Percentiles rank a stretch among this genome's conserved stretches.
These are phyloP conservation scores for Leishmania guyanensis DNA, from an alignment of 208 protist species.

Conservation along the genomic window DNA sequence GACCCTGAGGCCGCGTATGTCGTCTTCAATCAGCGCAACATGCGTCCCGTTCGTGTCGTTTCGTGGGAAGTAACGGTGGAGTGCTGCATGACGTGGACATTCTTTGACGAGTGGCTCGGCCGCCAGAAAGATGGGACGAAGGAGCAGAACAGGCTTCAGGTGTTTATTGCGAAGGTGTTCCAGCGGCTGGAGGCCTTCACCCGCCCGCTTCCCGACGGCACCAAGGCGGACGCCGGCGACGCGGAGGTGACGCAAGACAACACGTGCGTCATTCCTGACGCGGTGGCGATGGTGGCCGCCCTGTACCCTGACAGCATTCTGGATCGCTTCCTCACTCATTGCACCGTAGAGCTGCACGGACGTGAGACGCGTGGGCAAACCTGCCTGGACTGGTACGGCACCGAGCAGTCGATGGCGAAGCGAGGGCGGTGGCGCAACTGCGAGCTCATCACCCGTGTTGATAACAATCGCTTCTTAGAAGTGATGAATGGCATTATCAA, in stretches of 20 bases:
- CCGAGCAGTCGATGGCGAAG: slow-evolving; percentile 87
- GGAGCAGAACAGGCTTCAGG: slow-evolving; percentile 54
- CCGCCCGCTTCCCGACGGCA: slow-evolving; percentile 60
- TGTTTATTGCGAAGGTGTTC: slow-evolving; percentile 79
- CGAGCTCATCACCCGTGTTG: slow-evolving; percentile 46
- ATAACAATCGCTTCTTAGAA: slow-evolving; percentile 5
- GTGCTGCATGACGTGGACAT: slow-evolving; percentile 77
- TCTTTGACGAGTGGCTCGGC: slow-evolving; percentile 73
- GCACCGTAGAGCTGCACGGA: slow-evolving; percentile 74
- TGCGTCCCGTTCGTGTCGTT: slow-evolving; percentile 63
- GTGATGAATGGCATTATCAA: slow-evolving; percentile 54
- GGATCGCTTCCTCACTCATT: slow-evolving; percentile 70
- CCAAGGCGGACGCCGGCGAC: slow-evolving; percentile 72
- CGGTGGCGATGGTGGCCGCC: slow-evolving; percentile 69
- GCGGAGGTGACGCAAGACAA: slow-evolving; percentile 76
- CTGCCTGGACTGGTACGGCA: slow-evolving; percentile 86
- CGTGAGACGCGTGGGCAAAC: slow-evolving; percentile 70
- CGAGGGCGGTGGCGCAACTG: slow-evolving; percentile 80
- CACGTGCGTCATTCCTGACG: slow-evolving; percentile 84
- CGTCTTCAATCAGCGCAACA: slow-evolving; percentile 63
- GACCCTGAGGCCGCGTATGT: slow-evolving; percentile 86
- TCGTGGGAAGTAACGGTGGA: slow-evolving; percentile 82
- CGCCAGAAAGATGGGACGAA: slow-evolving; percentile 11
- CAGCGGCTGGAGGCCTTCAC: slow-evolving; percentile 75
- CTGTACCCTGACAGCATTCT: slow-evolving; percentile 56